Evolutionary conservation across 805 yeast species (phyloP).

Genomic region (Lipomyces orientalis): DNA sequence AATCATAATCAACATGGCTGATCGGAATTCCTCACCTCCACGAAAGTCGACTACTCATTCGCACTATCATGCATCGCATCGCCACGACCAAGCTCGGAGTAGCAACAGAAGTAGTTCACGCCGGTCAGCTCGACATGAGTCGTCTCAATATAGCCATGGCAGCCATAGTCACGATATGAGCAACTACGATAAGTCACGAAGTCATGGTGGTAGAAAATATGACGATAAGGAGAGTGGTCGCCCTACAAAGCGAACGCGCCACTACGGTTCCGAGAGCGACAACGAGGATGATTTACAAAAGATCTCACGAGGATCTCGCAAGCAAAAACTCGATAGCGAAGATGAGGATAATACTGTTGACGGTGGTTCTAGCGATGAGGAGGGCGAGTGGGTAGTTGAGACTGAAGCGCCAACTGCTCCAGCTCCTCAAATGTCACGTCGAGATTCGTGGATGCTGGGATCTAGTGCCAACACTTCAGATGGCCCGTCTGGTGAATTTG

Average conservation of each 20-base stretch:
- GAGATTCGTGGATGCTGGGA: conserved; percentile 33
- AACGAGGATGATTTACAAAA: conserved; percentile 5
- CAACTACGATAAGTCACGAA: neutral
- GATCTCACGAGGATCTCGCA: conserved; percentile 7
- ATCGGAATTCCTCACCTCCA: neutral
- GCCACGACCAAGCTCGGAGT: conserved; percentile 8
- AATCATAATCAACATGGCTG: neutral
- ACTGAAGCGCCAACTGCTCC: neutral
- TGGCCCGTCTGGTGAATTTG: conserved; percentile 11
- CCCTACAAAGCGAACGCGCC: conserved; percentile 3
- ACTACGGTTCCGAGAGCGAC: conserved; percentile 4
- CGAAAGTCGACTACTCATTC: neutral
- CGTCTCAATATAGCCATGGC: conserved; percentile 1
- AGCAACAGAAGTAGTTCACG: neutral
- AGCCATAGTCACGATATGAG: neutral
- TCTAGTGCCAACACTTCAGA: neutral
- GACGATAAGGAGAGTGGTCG: neutral
- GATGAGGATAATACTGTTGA: neutral
- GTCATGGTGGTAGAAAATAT: conserved; percentile 2
- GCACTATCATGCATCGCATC: conserved; percentile 5
- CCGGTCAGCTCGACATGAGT: neutral
- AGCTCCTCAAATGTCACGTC: neutral
- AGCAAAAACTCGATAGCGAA: neutral
- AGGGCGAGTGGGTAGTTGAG: conserved; percentile 23
- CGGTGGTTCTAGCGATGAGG: neutral